These are phyloP conservation scores for Nosema granulosis DNA, from an alignment of 371 early-diverging fungal genomes.

Conservation along the genomic window DNA sequence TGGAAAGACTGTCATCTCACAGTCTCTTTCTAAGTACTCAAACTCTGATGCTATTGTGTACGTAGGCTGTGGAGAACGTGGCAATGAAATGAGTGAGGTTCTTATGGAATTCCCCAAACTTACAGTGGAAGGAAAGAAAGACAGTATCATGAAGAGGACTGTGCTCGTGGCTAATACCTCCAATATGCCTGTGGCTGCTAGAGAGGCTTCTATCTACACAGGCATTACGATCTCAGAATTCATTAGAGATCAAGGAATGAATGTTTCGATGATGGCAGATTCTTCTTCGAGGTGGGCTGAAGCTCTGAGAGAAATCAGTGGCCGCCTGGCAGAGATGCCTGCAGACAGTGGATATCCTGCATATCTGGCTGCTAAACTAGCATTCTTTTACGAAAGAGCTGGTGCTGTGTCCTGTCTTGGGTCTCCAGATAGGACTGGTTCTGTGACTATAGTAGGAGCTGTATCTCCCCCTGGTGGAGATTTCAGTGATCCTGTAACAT, in stretches of 20 bases:
- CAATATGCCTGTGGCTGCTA: slow-evolving; percentile 99
- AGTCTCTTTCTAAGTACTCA: slow-evolving; percentile 97
- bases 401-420: slow-evolving; percentile 91
- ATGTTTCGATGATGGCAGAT: slow-evolving; percentile 99
- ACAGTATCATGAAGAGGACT: slow-evolving; percentile 97
- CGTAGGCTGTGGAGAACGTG: slow-evolving; percentile 98
- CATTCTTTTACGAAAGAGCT: slow-evolving; percentile 99
- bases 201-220: slow-evolving; percentile 99
- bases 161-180: slow-evolving; percentile 99
- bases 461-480: slow-evolving; percentile 99
- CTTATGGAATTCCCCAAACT: slow-evolving; percentile 95
- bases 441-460: slow-evolving; percentile 96
- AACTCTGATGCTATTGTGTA: slow-evolving; percentile 99
- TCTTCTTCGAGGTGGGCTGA: slow-evolving; percentile 99
- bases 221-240: slow-evolving; percentile 99
- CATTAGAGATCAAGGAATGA: slow-evolving; percentile 98
- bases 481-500: slow-evolving; percentile 98
- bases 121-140: slow-evolving; percentile 80
- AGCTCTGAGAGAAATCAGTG: slow-evolving; percentile 98
- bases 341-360: slow-evolving; percentile 99
- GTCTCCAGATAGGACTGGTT: slow-evolving; percentile 84
- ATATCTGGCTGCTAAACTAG: slow-evolving; percentile 94
- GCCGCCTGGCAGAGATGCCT: slow-evolving; percentile 99
- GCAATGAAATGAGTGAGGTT: slow-evolving; percentile 99
- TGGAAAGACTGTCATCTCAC: slow-evolving; percentile 99